Evolutionary conservation across 306 rosid genomes (phyloP), one percentile per base, ranked within the genome.

Genomic region (Castanospermum australe): DNA sequence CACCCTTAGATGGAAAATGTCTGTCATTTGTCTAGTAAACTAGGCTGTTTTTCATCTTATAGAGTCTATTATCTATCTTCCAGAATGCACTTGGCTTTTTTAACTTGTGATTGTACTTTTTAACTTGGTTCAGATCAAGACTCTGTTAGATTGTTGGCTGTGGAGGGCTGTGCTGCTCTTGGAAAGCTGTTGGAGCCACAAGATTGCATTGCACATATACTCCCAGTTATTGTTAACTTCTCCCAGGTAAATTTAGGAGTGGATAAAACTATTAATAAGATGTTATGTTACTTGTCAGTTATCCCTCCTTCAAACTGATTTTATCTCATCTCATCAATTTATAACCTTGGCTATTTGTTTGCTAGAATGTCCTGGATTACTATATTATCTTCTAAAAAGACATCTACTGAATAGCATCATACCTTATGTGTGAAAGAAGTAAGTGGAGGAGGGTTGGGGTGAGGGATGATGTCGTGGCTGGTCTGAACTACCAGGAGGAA

Each of bases 111-210:
- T 48, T 47, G 15, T 61, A 6, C 21, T 68, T 65, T 59, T 47
- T 78, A n/a, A 60, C 75, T 63, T 56, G 24, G 73, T 79, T 62
- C 88, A 95, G 99, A 95, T 87, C 99, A 95, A 89, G 99, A 95
- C 82, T 95, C 99, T 84, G 99, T 95, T 75, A 82, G 98, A 69
- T 82, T 95, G 83, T 84, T 95, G 85, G 99, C 99, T 33, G 99
- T 95, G 73, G 99, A 95, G 85, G 88, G 98, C 44, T 95, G 98
- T 88, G 99, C 98, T 35, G 90, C 99, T 41, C 93, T 95, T 86
- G 99, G 99, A 21, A 95, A 95, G 83, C 77, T 92, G 78, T 87
- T 92, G 89, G 98, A 93, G 81, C 96, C 97, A 59, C 99, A 90
- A 81, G 99, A 95, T 83, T 95, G 99, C 71, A 92, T 92, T 76